Percentiles rank a stretch among this genome's conserved stretches.
Conservation (phyloP, 345 rosid species). For the Euphorbia pulcherrima region DNA sequence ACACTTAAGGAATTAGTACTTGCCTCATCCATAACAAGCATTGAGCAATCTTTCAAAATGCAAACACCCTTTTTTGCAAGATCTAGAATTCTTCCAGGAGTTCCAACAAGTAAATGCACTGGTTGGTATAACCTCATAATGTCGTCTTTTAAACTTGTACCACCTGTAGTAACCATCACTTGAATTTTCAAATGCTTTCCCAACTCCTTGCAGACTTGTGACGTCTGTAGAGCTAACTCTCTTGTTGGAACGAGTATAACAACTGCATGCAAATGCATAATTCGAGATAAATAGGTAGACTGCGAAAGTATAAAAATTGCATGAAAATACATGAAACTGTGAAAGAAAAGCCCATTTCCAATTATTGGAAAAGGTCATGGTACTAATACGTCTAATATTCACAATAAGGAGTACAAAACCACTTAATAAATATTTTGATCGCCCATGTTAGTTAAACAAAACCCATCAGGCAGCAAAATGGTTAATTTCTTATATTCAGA, state of each 20-base stretch:
- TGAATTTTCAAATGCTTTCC: constrained; percentile 89
- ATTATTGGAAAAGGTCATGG: too few species aligned
- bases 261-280: constrained; percentile 38
- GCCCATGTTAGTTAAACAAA: neutral
- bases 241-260: constrained; percentile 96
- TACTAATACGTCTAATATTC: too few species aligned
- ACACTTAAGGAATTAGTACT: neutral
- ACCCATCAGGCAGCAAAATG: neutral
- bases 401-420: too few species aligned
- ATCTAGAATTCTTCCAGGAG: constrained; percentile 97
- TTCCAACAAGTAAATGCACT: constrained; percentile 94
- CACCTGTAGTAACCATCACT: constrained; percentile 99
- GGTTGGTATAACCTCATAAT: constrained; percentile 98
- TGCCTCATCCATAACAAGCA: constrained; percentile 99
- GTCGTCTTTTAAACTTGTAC: constrained; percentile 98
- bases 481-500: neutral
- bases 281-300: constrained; percentile 47
- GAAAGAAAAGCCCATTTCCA: too few species aligned
- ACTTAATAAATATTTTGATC: neutral
- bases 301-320: constrained; percentile 91
- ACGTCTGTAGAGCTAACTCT: constrained; percentile 97
- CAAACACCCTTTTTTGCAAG: constrained; percentile 95
- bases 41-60: constrained; percentile 83
- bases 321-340: constrained; percentile 5
- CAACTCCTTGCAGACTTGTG: constrained; percentile 98